Evolutionary conservation across 257 asterid genomes (phyloP).

Genomic region (Ocimum tenuiflorum): DNA sequence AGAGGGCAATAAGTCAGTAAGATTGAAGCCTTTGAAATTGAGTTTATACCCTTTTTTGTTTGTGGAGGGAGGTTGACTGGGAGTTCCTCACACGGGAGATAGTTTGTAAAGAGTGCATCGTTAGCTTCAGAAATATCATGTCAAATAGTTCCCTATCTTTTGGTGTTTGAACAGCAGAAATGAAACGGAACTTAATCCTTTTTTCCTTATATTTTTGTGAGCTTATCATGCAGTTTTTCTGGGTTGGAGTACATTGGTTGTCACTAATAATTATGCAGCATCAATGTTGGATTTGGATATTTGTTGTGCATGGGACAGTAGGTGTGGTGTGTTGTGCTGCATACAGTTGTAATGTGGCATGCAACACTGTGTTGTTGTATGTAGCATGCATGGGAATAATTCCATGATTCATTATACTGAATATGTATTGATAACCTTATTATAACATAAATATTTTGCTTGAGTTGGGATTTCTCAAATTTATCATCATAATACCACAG

Average conservation of each 20-base stretch:
- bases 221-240: neutral
- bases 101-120: conserved; percentile 13
- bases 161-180: neutral
- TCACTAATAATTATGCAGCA: neutral
- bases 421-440: too few species aligned
- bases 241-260: neutral
- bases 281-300: too few species aligned
- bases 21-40: conserved; percentile 4
- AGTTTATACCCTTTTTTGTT: conserved; percentile 7
- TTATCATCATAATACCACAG: too few species aligned
- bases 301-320: too few species aligned
- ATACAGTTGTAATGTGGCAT: too few species aligned
- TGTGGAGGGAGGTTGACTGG: conserved; percentile 11
- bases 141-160: neutral
- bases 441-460: too few species aligned
- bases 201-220: neutral
- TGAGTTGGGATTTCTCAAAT: too few species aligned
- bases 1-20: conserved; percentile 1
- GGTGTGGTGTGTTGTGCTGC: too few species aligned
- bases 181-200: neutral
- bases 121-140: conserved; percentile 12
- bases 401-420: too few species aligned
- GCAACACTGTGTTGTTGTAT: too few species aligned
- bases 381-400: too few species aligned
- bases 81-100: conserved; percentile 13